A percentile compares a stretch with the other conserved stretches of the same genome.
Conservation (phyloP, 2,329 filamentous ascomycete genomes). For the Pseudogymnoascus sp. region DNA sequence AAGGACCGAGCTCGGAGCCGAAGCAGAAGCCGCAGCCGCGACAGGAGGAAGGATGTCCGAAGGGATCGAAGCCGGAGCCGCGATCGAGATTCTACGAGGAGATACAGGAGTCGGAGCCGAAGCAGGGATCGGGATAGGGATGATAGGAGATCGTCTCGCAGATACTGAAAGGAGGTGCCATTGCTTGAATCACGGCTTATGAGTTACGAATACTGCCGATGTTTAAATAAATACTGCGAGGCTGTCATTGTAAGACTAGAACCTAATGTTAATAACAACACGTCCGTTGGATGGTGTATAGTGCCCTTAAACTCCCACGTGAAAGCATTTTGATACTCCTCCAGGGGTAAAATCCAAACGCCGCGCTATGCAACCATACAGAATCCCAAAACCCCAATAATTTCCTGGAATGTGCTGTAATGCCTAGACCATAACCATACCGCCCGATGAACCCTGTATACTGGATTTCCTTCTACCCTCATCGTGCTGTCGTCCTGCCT, state of each 20-base stretch:
- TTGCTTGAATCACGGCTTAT: not conserved
- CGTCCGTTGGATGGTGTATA: not conserved
- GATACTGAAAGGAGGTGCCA: not conserved
- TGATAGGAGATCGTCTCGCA: slow-evolving; percentile 13
- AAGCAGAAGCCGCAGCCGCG: slow-evolving; percentile 12
- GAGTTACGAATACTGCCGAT: not conserved
- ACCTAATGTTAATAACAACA: not conserved
- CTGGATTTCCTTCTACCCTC: not conserved
- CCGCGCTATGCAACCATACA: slow-evolving; percentile 2
- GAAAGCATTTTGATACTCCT: slow-evolving; percentile 5
- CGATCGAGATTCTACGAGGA: slow-evolving; percentile 17
- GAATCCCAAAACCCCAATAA: not conserved
- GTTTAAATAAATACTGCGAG: not conserved
- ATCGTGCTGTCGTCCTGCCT: not conserved
- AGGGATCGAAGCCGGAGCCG: slow-evolving; percentile 19
- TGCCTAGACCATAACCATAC: slow-evolving; percentile 3
- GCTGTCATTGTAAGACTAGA: slow-evolving; percentile 5
- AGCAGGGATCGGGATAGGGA: slow-evolving; percentile 15
- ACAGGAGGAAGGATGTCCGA: slow-evolving; percentile 12
- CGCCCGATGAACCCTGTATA: not conserved
- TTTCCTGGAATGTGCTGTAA: not conserved
- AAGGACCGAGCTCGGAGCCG: slow-evolving; percentile 19
- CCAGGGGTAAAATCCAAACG: not conserved
- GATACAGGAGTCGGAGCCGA: slow-evolving; percentile 18
- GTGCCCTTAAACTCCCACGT: not conserved